Evolutionary conservation across 2,329 filamentous ascomycete genomes (phyloP).

Genomic region (Raffaelea deltoideospora): DNA sequence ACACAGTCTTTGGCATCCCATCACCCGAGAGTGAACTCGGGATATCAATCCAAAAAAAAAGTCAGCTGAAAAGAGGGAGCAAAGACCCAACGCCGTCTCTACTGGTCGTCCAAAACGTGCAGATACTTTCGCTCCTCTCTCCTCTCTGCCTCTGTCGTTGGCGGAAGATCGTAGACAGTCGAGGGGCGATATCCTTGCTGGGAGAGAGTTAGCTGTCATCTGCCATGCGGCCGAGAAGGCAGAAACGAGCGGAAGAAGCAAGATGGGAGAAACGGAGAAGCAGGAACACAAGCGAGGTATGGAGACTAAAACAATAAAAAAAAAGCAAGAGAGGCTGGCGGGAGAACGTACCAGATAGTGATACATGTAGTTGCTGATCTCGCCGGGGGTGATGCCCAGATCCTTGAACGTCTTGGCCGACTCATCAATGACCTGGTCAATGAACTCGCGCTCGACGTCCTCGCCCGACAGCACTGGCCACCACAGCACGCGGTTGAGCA

Average conservation of each 20-base stretch:
- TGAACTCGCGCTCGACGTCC: conserved; percentile 80
- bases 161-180: conserved; percentile 82
- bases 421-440: conserved; percentile 83
- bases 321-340: no score
- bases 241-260: not conserved
- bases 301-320: not conserved
- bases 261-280: not conserved
- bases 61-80: no score
- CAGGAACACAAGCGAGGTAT: no score
- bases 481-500: conserved; percentile 76
- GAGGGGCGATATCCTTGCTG: conserved; percentile 84
- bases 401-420: conserved; percentile 92
- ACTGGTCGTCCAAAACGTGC: conserved; percentile 83
- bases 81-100: conserved; percentile 18
- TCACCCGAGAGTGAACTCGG: no score
- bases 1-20: conserved; percentile 9
- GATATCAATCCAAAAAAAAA: not conserved
- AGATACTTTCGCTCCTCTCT: conserved; percentile 92
- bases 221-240: not conserved
- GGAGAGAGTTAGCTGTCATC: conserved; percentile 16
- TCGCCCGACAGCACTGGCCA: conserved; percentile 75
- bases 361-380: conserved; percentile 76
- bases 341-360: conserved; percentile 72
- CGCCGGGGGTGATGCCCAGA: conserved; percentile 74
- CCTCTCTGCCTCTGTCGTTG: conserved; percentile 88